Conservation (phyloP, 2,329 filamentous ascomycete genomes). For the Ophiosphaerella korrae region DNA sequence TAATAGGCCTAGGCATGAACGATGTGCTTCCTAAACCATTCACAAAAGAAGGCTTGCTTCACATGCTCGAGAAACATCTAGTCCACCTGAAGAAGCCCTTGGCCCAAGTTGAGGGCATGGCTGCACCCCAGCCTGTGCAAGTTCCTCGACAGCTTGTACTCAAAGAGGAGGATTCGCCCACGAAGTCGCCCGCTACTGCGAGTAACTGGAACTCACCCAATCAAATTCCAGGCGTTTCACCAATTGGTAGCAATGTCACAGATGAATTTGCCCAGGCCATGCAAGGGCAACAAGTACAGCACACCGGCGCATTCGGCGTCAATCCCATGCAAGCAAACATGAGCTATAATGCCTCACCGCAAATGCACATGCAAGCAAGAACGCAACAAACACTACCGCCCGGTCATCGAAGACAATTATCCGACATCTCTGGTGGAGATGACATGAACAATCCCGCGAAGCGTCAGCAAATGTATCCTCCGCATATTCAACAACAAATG, state of each 20-base stretch:
- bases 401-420: conserved; percentile 62
- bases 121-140: conserved; percentile 56
- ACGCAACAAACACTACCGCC: conserved; percentile 23
- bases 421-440: conserved; percentile 62
- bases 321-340: conserved; percentile 42
- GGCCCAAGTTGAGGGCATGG: conserved; percentile 52
- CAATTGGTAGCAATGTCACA: conserved; percentile 55
- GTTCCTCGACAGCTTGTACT: conserved; percentile 59
- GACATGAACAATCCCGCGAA: conserved; percentile 60
- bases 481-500: conserved; percentile 52
- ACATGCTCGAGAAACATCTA: conserved; percentile 85
- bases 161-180: conserved; percentile 67
- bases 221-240: conserved; percentile 62
- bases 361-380: conserved; percentile 45
- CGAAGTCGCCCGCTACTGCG: conserved; percentile 63
- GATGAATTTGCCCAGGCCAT: conserved; percentile 55
- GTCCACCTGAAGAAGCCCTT: conserved; percentile 76
- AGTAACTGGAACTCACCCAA: conserved; percentile 69
- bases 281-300: conserved; percentile 43
- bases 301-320: conserved; percentile 46
- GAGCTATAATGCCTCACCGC: conserved; percentile 48
- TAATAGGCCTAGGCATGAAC: conserved; percentile 77
- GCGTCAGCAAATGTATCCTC: conserved; percentile 62
- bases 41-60: conserved; percentile 79
- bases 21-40: conserved; percentile 97